Conservation (phyloP, 2,329 filamentous ascomycete genomes). For the Aspergillus tubingensis region DNA sequence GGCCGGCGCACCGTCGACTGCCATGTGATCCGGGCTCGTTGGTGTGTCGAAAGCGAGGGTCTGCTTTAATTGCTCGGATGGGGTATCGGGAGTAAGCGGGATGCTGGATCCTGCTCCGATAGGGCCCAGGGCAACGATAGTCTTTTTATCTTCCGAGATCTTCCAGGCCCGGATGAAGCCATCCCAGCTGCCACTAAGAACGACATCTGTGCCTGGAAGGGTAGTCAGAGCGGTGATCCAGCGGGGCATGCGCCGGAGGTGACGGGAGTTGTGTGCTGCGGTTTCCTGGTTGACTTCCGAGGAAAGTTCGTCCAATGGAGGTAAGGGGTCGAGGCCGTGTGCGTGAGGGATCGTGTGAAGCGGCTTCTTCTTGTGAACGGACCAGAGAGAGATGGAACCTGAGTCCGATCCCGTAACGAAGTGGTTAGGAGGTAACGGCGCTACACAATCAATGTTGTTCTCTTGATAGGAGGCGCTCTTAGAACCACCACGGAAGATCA, state of each 20-base stretch:
- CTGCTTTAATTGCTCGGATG: constrained; percentile 38
- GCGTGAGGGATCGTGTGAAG: constrained; percentile 76
- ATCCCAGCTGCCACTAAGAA: constrained; percentile 93
- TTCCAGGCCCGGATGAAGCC: constrained; percentile 84
- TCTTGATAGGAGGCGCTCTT: constrained; percentile 60
- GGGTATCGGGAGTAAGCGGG: constrained; percentile 26
- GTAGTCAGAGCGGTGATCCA: constrained; percentile 88
- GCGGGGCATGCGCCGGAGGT: constrained; percentile 65
- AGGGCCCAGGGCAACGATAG: constrained; percentile 70
- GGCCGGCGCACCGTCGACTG: constrained; percentile 21
- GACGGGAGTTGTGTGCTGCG: constrained; percentile 45
- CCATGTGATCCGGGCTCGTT: constrained; percentile 32
- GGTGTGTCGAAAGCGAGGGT: constrained; percentile 32
- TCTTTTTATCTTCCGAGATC: constrained; percentile 78
- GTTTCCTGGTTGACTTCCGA: constrained; percentile 68
- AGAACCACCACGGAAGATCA: constrained; percentile 84
- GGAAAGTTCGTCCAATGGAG: constrained; percentile 68
- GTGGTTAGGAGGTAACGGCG: constrained; percentile 84
- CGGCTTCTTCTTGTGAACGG: constrained; percentile 90
- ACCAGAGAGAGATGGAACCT: constrained; percentile 84
- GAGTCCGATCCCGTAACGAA: constrained; percentile 96
- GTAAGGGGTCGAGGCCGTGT: constrained; percentile 77
- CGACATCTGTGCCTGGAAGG: constrained; percentile 85
- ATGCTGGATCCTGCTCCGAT: constrained; percentile 50
- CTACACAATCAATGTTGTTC: constrained; percentile 87